phyloP scores from a whole-genome alignment of 208 protist genomes.

The Naegleria fowleri region DNA sequence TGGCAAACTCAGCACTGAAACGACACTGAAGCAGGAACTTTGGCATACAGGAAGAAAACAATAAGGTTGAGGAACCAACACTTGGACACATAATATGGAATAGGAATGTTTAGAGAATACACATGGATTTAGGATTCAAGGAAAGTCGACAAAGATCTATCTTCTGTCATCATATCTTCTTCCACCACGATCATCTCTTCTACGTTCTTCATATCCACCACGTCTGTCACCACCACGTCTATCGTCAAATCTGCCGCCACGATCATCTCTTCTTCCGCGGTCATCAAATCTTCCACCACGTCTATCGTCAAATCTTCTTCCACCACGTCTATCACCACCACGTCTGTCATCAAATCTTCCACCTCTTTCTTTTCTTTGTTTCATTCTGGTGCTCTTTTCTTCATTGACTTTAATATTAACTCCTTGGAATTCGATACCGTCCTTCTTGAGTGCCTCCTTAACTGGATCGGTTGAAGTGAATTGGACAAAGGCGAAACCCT shows the following conservation, averaged over 20 bases:
- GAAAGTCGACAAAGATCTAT: background rate
- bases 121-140: background rate
- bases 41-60: background rate
- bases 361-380: background rate
- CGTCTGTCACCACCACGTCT: background rate
- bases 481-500: constrained; percentile 52
- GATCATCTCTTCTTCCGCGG: background rate
- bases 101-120: background rate
- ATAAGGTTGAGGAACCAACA: background rate
- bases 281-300: background rate
- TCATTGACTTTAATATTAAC: constrained; percentile 32
- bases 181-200: background rate
- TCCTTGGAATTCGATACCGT: constrained; percentile 51
- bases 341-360: background rate
- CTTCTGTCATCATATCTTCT: background rate
- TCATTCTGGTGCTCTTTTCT: background rate
- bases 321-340: constrained; percentile 10
- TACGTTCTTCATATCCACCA: background rate
- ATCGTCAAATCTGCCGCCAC: background rate
- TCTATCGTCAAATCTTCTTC: background rate
- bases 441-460: constrained; percentile 53
- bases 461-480: constrained; percentile 48
- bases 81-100: background rate
- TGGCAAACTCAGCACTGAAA: too few species aligned
- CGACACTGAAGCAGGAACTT: background rate